These are phyloP conservation scores for Aspergillus felis DNA, from an alignment of 2,329 filamentous ascomycete species.

Conservation along the genomic window DNA sequence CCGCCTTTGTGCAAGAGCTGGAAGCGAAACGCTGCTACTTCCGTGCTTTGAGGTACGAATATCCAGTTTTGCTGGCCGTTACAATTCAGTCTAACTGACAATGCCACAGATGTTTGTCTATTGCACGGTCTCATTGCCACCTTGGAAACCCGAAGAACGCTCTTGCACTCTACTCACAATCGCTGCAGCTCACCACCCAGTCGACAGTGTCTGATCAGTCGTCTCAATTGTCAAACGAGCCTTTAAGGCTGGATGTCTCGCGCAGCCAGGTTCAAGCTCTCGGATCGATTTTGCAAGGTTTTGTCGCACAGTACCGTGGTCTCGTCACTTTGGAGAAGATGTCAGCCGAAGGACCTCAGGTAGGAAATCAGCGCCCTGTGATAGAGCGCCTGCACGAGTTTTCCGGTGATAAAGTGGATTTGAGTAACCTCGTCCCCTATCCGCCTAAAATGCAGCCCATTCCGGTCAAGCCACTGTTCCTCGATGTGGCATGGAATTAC, in stretches of 20 bases:
- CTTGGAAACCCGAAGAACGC: slow-evolving; percentile 70
- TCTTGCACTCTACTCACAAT: slow-evolving; percentile 76
- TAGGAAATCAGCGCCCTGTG: slow-evolving; percentile 53
- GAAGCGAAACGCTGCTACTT: slow-evolving; percentile 79
- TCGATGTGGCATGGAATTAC: slow-evolving; percentile 97
- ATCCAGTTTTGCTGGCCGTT: background rate
- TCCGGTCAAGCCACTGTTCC: slow-evolving; percentile 90
- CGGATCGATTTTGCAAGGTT: slow-evolving; percentile 59
- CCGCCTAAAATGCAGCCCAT: slow-evolving; percentile 79
- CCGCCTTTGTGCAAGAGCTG: slow-evolving; percentile 70
- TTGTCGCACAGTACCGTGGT: slow-evolving; percentile 77
- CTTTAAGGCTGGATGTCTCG: slow-evolving; percentile 67
- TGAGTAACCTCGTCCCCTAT: slow-evolving; percentile 78
- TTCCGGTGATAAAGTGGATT: slow-evolving; percentile 65
- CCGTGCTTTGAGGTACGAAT: slow-evolving; percentile 71
- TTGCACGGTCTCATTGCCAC: slow-evolving; percentile 79
- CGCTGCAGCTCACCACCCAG: slow-evolving; percentile 57
- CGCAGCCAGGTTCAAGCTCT: slow-evolving; percentile 57
- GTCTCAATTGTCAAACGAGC: slow-evolving; percentile 40
- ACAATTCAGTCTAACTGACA: slow-evolving; percentile 11
- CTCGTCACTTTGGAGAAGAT: slow-evolving; percentile 77
- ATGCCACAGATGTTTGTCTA: slow-evolving; percentile 64
- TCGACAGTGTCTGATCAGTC: slow-evolving; percentile 48
- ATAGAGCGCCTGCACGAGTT: slow-evolving; percentile 74
- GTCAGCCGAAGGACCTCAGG: slow-evolving; percentile 43